Evolutionary conservation across 495 filamentous ascomycete species (phyloP), one percentile per base, ranked within the genome.

Genomic region (Monascus purpureus): DNA sequence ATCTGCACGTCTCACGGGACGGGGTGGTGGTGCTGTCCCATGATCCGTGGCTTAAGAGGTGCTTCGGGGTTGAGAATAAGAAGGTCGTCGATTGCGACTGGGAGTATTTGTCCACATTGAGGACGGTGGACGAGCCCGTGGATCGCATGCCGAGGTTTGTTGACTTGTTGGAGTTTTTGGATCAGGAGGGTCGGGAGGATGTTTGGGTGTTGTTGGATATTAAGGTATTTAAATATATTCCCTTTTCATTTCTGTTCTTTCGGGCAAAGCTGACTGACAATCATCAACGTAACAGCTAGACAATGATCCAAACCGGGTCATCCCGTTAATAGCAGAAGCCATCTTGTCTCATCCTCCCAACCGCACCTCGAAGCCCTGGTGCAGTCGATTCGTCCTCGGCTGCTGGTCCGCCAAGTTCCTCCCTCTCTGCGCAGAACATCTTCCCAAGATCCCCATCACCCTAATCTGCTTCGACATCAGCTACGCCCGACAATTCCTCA

Each of bases 141-240:
- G 67, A 80, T 40, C 61, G 65, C 0, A 81, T 95, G 70, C 72
- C 84, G 1, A 63, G 80, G 1, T 55, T 96, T 12, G 32, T 48
- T n/a, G 88, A 95, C 40, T 55, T 95, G 25, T 59, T 95, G 2
- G 60, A 70, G 26, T 88, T 76, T 35, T 49, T 96, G 20, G 64
- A 68, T 11, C 46, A 67, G 18, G 74, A 75, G 0, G 68, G 55
- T 1, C 32, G 61, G 7, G 72, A 80, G 41, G 45, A 77, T 25
- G 57, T 85, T 3, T 94, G 88, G 87, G 31, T 87, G 2, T 51
- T 96, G 26, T 62, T 96, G 0, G 88, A 96, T 49, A 82, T 96
- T 45, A 96, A 96, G 56, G 76, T 83, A 54, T 8, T 20, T 3
- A 7, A 2, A 19, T 6, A 3, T 13, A 12, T 29, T 2, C n/a